Base-by-base conservation (phyloP, 768 basidiomycete species). In the Sporobolomyces pararoseus region DNA sequence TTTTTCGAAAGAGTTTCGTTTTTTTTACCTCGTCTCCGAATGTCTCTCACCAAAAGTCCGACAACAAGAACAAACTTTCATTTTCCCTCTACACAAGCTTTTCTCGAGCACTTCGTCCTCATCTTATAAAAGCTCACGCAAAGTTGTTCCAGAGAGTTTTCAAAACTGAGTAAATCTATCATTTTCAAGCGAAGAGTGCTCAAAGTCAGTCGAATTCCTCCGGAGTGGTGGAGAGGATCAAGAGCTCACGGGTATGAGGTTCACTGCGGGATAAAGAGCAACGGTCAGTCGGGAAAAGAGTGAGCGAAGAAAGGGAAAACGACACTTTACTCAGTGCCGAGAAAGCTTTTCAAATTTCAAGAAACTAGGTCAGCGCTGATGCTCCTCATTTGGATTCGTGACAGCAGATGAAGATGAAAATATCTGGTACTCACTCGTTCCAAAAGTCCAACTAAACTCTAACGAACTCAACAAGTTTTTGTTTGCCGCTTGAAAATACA, bases 371-470 rank as follows among this genome's bases (percentile, higher is more conserved):
- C 46, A 47, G 46, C 21, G 6, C 37, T 37, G 34, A 35, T 37
- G 13, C 54, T 16, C 31, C 31, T 53, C n/a, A n/a, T n/a, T n/a
- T n/a, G n/a, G n/a, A n/a, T n/a, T n/a, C n/a, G n/a, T n/a, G n/a
- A n/a, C n/a, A n/a, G n/a, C n/a, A n/a, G n/a, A n/a, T n/a, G n/a
- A n/a, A n/a, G n/a, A n/a, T n/a, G n/a, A n/a, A n/a, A n/a, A n/a
- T n/a, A n/a, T n/a, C n/a, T n/a, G n/a, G n/a, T n/a, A 32, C 32
- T 49, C 7, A 61, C 59, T 55, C 44, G 63, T 39, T 5, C 63
- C 59, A 29, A 70, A 65, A 16, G 23, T 35, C 63, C 63, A 70
- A 27, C 17, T 16, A 42, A 70, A 70, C 59, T 70, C 68, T 29
- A 39, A 23, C 35, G 68, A 39, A 12, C 50, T 21, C 25, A 70